Evolutionary conservation across 2,329 filamentous ascomycete genomes (phyloP).

Genomic region (Pyricularia sp.): DNA sequence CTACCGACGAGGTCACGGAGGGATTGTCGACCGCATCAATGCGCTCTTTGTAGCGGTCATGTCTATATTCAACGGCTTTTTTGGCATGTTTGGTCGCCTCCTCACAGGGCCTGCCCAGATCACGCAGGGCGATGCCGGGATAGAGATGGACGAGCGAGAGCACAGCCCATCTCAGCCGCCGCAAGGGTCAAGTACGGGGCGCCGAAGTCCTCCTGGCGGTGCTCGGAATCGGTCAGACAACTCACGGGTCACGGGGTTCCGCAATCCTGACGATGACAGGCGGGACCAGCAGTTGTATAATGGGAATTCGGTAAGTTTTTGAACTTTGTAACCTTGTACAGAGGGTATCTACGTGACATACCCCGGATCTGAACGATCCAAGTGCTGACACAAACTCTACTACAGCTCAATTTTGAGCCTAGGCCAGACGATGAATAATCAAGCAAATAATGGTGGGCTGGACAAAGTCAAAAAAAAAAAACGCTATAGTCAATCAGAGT

Average conservation of each 20-base stretch:
- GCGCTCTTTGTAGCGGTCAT: slow-evolving; percentile 20
- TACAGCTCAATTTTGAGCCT: slow-evolving; percentile 56
- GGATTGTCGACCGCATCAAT: not conserved
- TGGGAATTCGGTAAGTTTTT: slow-evolving; percentile 64
- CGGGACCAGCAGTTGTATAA: slow-evolving; percentile 70
- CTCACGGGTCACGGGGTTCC: slow-evolving; percentile 30
- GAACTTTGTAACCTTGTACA: not conserved
- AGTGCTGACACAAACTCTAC: slow-evolving; percentile 7
- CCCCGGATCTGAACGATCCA: not conserved
- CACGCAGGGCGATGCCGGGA: not conserved
- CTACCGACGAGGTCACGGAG: not conserved
- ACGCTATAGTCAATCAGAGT: not conserved
- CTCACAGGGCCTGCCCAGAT: slow-evolving; percentile 9
- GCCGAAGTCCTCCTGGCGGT: slow-evolving; percentile 3
- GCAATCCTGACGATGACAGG: slow-evolving; percentile 38
- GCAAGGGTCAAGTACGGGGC: slow-evolving; percentile 9
- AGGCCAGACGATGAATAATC: slow-evolving; percentile 39
- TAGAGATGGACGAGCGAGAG: not conserved
- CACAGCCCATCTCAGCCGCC: not conserved
- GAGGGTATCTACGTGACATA: not conserved
- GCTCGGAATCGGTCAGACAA: not conserved
- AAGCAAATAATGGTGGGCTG: not conserved
- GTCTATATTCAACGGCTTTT: slow-evolving; percentile 16
- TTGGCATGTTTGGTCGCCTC: slow-evolving; percentile 15
- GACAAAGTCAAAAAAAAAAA: not conserved